Conservation (phyloP, 208 protist genomes). For the Leishmania mexicana region DNA sequence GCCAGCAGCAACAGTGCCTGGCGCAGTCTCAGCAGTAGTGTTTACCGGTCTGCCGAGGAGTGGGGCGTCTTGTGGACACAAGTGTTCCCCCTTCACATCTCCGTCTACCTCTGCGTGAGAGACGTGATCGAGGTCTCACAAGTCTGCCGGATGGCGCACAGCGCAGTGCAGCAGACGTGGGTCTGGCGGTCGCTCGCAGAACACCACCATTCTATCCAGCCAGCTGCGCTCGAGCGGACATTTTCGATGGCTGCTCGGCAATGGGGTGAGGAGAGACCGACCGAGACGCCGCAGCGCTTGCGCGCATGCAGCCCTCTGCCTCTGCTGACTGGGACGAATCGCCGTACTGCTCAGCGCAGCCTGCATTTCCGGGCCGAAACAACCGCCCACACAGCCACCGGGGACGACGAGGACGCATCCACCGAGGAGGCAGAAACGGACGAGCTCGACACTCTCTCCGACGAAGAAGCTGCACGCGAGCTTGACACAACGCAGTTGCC, state of each 20-base stretch:
- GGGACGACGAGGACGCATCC: neutral
- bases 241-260: conserved; percentile 9
- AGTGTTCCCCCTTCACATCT: conserved; percentile 35
- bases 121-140: conserved; percentile 27
- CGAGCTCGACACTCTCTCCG: neutral
- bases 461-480: neutral
- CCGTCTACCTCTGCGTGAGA: conserved; percentile 28
- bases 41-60: neutral
- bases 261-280: conserved; percentile 9
- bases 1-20: conserved; percentile 1
- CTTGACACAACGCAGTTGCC: neutral
- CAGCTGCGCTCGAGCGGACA: conserved; percentile 13
- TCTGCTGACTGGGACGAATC: neutral
- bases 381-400: neutral
- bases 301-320: neutral
- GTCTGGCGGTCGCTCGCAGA: conserved; percentile 40
- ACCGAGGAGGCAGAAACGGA: neutral
- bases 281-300: neutral
- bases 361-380: neutral
- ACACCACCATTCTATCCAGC: conserved; percentile 20
- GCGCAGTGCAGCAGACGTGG: conserved; percentile 24
- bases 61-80: conserved; percentile 35
- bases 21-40: neutral
- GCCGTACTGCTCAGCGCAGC: neutral
- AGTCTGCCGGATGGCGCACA: conserved; percentile 22